Percentiles rank a stretch among this genome's conserved stretches.
phyloP scores from a whole-genome alignment of 2,329 filamentous ascomycete species.

The Aspergillus sp. region DNA sequence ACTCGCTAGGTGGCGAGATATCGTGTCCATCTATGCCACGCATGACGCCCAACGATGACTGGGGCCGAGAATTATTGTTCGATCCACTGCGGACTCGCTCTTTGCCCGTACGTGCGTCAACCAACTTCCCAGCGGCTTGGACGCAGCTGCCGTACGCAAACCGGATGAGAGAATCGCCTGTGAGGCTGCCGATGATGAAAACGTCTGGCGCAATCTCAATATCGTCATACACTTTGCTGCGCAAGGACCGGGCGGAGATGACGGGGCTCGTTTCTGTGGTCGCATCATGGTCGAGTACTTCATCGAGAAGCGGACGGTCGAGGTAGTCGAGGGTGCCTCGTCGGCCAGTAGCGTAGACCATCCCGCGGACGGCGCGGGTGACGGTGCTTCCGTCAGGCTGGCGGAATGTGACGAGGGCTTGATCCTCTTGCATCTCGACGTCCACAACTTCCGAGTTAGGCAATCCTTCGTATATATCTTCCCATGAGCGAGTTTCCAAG shows the following conservation, averaged over 20 bases:
- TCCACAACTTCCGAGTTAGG: constrained; percentile 54
- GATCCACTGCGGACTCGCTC: constrained; percentile 12
- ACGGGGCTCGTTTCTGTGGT: constrained; percentile 26
- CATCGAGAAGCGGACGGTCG: constrained; percentile 46
- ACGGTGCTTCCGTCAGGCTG: constrained; percentile 46
- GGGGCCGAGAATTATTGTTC: constrained; percentile 6
- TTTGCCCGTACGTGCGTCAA: constrained; percentile 28
- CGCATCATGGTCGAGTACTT: constrained; percentile 44
- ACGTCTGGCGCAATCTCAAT: constrained; percentile 56
- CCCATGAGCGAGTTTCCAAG: constrained; percentile 53
- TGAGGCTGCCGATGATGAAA: constrained; percentile 61
- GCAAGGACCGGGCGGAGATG: constrained; percentile 57
- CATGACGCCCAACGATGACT: constrained; percentile 36
- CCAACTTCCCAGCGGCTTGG: constrained; percentile 57
- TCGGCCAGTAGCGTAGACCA: constrained; percentile 59
- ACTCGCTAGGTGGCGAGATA: constrained; percentile 12
- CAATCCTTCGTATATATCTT: constrained; percentile 55
- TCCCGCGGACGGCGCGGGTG: constrained; percentile 49
- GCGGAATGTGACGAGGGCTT: constrained; percentile 47
- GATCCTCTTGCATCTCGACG: constrained; percentile 34
- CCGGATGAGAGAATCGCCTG: constrained; percentile 61
- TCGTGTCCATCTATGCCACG: constrained; percentile 43
- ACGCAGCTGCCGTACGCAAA: constrained; percentile 62
- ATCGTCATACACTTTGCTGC: constrained; percentile 53
- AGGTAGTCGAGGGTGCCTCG: constrained; percentile 58